Base-by-base conservation (phyloP, 371 early-diverging fungal genomes). In the Mucor circinelloides region DNA sequence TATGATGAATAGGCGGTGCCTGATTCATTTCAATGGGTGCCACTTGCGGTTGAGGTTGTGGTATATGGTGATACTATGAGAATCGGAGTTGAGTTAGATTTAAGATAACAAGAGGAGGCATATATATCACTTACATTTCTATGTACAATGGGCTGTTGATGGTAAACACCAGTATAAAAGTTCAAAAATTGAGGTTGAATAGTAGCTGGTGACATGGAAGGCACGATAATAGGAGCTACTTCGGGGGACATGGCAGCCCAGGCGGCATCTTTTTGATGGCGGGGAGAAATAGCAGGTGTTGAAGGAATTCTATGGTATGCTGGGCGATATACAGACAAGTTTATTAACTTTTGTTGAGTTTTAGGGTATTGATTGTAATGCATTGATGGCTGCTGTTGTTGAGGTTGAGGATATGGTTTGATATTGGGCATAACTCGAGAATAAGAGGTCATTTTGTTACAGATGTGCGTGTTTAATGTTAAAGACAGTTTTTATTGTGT, bases 1-100 rank as follows among this genome's bases (percentile, higher is more conserved):
- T 81, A 59, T 78, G 81, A 59, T 84, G 81, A 60, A 81, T 81
- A 38, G 81, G 81, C 30, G 64, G 50, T 50, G 23, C 50, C 50
- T 50, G 50, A 19, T 50, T 50, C 50, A 50, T 50, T 9, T 50
- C 50, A 25, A 50, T 50, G 23, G 21, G 50, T 50, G 50, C 50
- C 21, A 23, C 23, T 46, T 19, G 46, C 2, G 50, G 21, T 50
- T 50, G 50, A 23, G 50, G 50, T 23, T 50, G 50, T 25, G 50
- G 55, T 55, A 55, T 31, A n/a, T n/a, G 55, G n/a, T 28, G 31
- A 55, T 55, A 55, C 28, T 55, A 31, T 12, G 23, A 8, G 0
- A 30, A 1, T 27, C n/a, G 55, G 55, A 31, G 28, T 55, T 55
- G 2, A 6, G 31, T 27, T 15, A 27, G 31, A 17, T 55, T 55